Evolutionary conservation across 768 basidiomycete genomes (phyloP).

Genomic region (Lepiota subincarnata): DNA sequence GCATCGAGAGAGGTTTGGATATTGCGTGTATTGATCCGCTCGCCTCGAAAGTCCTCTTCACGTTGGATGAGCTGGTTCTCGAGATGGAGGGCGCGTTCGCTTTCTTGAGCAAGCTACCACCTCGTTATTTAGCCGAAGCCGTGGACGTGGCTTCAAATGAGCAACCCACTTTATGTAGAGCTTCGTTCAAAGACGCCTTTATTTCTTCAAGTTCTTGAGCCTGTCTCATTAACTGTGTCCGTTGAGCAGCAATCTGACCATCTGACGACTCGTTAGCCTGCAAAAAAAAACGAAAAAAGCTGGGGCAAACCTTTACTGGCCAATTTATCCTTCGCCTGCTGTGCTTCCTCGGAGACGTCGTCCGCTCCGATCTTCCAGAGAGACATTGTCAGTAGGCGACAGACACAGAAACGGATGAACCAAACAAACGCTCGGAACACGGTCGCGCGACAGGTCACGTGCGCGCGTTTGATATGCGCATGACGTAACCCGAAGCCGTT

Average conservation of each 20-base stretch:
- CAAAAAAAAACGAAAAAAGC: background rate
- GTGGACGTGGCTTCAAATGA: background rate
- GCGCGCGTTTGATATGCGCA: background rate
- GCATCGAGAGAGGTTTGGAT: constrained; percentile 41
- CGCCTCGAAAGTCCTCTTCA: constrained; percentile 54
- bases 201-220: constrained; percentile 39
- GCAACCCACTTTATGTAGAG: constrained; percentile 40
- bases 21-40: constrained; percentile 51
- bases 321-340: constrained; percentile 42
- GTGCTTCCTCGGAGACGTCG: constrained; percentile 46
- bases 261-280: constrained; percentile 26
- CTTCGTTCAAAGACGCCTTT: constrained; percentile 37
- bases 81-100: constrained; percentile 49
- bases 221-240: constrained; percentile 39
- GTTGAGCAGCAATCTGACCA: constrained; percentile 43
- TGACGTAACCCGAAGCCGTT: background rate
- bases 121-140: constrained; percentile 5
- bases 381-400: constrained; percentile 33
- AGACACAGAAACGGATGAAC: background rate
- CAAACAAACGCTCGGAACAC: background rate
- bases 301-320: constrained; percentile 41
- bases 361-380: constrained; percentile 41
- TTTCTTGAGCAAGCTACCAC: constrained; percentile 51
- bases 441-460: constrained; percentile 5
- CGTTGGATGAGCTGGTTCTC: constrained; percentile 46